Evolutionary conservation across 495 filamentous ascomycete species (phyloP).

Genomic region (Aspergillus campestris): DNA sequence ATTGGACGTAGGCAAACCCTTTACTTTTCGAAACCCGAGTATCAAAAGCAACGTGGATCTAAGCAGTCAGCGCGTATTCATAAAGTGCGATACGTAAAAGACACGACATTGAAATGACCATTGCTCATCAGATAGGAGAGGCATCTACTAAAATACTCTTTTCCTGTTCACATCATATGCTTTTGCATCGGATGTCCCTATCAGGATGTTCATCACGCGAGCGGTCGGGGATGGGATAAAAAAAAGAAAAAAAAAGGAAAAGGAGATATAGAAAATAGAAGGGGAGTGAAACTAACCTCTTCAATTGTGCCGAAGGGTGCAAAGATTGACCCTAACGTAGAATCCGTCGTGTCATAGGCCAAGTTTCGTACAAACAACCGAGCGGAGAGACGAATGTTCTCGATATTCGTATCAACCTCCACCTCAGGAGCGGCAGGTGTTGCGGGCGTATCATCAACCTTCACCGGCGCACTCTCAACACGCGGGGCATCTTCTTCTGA

Average conservation of each 20-base stretch:
- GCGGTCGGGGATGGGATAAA: constrained; percentile 8
- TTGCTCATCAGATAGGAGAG: constrained; percentile 52
- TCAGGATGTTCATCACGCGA: constrained; percentile 91
- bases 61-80: constrained; percentile 32
- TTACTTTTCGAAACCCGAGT: constrained; percentile 56
- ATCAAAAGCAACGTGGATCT: constrained; percentile 80
- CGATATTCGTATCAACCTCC: constrained; percentile 30
- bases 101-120: constrained; percentile 24
- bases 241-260: background rate
- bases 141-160: constrained; percentile 75
- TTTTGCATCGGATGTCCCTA: constrained; percentile 97
- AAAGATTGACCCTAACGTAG: constrained; percentile 67
- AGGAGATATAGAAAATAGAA: constrained; percentile 6
- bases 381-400: constrained; percentile 39
- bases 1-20: constrained; percentile 86
- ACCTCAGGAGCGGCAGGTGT: too few species aligned
- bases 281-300: constrained; percentile 61
- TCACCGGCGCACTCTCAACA: constrained; percentile 1
- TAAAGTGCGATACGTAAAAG: constrained; percentile 15
- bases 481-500: constrained; percentile 11
- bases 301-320: constrained; percentile 60
- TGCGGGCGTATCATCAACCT: background rate
- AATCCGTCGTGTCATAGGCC: constrained; percentile 68
- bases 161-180: constrained; percentile 56
- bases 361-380: constrained; percentile 87